Base-by-base conservation (phyloP, 176 grass and related monocot species). In the Aegilops bicornis region DNA sequence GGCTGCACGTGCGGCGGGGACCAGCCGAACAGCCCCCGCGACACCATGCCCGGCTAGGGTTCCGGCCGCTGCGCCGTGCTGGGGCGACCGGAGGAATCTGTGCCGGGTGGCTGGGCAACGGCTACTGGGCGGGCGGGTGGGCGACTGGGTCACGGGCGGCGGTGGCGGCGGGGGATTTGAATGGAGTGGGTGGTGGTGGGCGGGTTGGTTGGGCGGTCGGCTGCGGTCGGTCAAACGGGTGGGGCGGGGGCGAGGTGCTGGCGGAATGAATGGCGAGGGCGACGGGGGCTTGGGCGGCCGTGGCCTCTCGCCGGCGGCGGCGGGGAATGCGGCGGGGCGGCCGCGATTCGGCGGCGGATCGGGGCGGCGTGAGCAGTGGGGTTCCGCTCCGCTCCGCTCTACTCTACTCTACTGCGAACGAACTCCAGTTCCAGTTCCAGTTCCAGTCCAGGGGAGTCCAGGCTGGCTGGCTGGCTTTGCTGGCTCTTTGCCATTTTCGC, bases 1-100 rank as follows among this genome's bases (percentile, higher is more conserved):
- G 97, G 97, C 83, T 99, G 97, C 65, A 94, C 89, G 90, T 99
- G 97, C 39, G 97, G 97, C 90, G 97, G 97, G 76, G 94, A 99
- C 97, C 97, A 99, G 23, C 97, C 92, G 90, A 99, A 99, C 83
- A 99, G 67, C 15, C 96, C 93, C 79, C 97, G 80, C 24, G 97
- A 99, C 8, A 82, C 97, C 97, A 99, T 98, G 87, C 73, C 82
- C 8, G 66, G 6, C 70, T 88, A 88, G 84, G 83, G 80, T 74
- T 87, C 76, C 23, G 52, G 33, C 1, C 4, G 15, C 23, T 74
- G 52, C 50, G 14, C 68, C 22, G 17, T 8, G 19, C 7, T 8
- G 17, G 67, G 32, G 56, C 16, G 47, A 50, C 11, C 47, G 33
- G 33, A 35, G 33, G 36, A 27, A 1, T 27, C 27, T 27, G 27